Evolutionary conservation across 2,329 filamentous ascomycete species (phyloP).

Genomic region (Colletotrichum limetticola): DNA sequence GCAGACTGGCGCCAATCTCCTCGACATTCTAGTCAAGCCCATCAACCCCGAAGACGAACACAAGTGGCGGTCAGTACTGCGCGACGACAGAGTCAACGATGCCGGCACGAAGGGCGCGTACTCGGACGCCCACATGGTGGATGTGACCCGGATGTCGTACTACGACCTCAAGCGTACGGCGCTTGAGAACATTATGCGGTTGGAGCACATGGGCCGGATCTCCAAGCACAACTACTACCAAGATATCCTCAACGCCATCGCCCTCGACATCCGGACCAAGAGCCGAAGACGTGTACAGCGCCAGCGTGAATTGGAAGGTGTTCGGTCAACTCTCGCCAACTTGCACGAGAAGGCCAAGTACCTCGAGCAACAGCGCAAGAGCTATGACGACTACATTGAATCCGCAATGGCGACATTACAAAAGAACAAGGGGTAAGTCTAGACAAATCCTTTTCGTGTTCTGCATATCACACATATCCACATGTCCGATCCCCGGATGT

Average conservation of each 20-base stretch:
- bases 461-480: neutral
- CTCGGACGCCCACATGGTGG: constrained; percentile 87
- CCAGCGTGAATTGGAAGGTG: constrained; percentile 88
- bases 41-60: constrained; percentile 88
- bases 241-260: constrained; percentile 97
- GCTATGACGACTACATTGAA: constrained; percentile 99
- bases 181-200: constrained; percentile 89
- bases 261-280: constrained; percentile 96
- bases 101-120: constrained; percentile 84
- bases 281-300: constrained; percentile 92
- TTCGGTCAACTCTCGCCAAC: constrained; percentile 78
- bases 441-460: neutral
- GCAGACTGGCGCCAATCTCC: constrained; percentile 89
- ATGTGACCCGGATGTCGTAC: constrained; percentile 91
- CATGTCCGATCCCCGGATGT: constrained; percentile 2
- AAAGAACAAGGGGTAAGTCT: constrained; percentile 86
- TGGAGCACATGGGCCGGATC: constrained; percentile 89
- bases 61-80: constrained; percentile 84
- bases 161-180: constrained; percentile 92
- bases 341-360: constrained; percentile 89
- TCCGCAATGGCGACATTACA: constrained; percentile 97
- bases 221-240: constrained; percentile 94
- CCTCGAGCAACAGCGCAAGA: constrained; percentile 94
- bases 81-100: constrained; percentile 80
- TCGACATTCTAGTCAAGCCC: constrained; percentile 94